These are phyloP conservation scores for Rhazya stricta DNA, from an alignment of 257 asterid species.

Conservation along the genomic window DNA sequence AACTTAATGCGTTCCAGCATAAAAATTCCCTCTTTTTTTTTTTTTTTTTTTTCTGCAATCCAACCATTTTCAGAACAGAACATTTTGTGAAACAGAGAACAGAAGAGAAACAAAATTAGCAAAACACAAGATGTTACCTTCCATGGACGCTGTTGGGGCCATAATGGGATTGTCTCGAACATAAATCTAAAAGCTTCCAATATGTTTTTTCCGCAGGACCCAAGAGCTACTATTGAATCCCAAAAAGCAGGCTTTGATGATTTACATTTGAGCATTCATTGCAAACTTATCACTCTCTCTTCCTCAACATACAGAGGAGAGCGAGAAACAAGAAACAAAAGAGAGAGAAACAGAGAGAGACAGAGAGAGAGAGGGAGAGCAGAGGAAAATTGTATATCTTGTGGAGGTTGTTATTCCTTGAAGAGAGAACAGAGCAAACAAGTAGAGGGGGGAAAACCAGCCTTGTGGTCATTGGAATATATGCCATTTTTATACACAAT, in stretches of 20 bases:
- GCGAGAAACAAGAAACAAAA: constrained; percentile 25
- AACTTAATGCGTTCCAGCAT: background rate
- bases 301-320: constrained; percentile 28
- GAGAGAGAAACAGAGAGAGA: constrained; percentile 10
- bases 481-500: constrained; percentile 22
- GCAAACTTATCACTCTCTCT: constrained; percentile 10
- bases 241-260: constrained; percentile 10
- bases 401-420: constrained; percentile 44
- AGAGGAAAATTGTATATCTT: constrained; percentile 33
- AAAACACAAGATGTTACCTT: constrained; percentile 30
- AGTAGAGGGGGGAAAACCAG: constrained; percentile 25
- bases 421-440: constrained; percentile 10
- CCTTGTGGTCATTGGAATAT: constrained; percentile 26
- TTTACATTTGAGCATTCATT: constrained; percentile 21
- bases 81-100: background rate
- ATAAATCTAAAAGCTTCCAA: constrained; percentile 18
- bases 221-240: constrained; percentile 1
- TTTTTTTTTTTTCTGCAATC: background rate
- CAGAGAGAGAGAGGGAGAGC: constrained; percentile 3
- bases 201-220: background rate
- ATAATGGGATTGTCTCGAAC: constrained; percentile 8
- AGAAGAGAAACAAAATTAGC: background rate
- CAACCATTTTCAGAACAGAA: background rate
- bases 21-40: background rate
- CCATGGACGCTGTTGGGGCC: constrained; percentile 21